Evolutionary conservation across 306 rosid genomes (phyloP).

Genomic region (Benincasa hispida): DNA sequence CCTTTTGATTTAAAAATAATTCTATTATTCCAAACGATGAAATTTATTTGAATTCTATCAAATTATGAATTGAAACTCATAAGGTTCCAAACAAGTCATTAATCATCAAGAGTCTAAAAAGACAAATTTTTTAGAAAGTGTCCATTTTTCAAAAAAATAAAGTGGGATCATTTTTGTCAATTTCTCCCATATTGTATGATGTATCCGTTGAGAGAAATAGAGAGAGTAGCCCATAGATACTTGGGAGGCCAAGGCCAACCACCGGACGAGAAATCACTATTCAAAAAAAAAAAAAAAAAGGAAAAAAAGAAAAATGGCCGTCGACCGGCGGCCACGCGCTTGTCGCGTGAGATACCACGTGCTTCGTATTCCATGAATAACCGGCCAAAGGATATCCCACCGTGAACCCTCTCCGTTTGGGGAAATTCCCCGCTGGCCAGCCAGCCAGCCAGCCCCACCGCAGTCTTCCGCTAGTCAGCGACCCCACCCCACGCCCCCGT

Average conservation of each 20-base stretch:
- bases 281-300: background rate
- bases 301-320: no score
- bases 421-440: background rate
- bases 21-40: no score
- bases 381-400: background rate
- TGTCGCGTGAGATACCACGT: background rate
- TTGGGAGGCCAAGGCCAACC: background rate
- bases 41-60: no score
- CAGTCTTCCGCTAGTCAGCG: background rate
- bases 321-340: background rate
- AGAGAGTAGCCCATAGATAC: background rate
- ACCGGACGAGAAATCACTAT: background rate
- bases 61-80: no score
- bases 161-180: no score
- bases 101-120: no score
- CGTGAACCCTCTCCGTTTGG: constrained; percentile 2
- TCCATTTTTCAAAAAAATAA: no score
- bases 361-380: background rate
- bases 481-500: background rate
- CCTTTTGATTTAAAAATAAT: no score
- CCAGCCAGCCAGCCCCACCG: background rate
- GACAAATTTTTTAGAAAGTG: no score
- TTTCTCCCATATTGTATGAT: no score
- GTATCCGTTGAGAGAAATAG: no score
- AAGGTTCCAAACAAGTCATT: no score